Percentiles rank a stretch among this genome's conserved stretches.
Evolutionary conservation across 768 basidiomycete species (phyloP).

Genomic region (Tricholoma saponaceum): DNA sequence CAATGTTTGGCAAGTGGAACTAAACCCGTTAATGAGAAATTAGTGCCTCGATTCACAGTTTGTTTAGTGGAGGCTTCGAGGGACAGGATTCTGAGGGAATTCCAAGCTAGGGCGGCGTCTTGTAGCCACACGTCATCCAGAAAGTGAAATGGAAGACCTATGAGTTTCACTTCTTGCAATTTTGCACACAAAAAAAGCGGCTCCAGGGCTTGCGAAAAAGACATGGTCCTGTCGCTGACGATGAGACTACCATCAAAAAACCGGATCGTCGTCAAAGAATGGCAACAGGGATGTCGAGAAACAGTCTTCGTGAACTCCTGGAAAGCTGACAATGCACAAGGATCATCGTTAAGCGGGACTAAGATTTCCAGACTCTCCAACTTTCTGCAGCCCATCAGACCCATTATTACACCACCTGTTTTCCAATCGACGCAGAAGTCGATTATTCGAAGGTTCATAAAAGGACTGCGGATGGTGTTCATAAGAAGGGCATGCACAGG

Average conservation of each 20-base stretch:
- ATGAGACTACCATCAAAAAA: too few species aligned
- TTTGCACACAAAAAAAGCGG: not conserved
- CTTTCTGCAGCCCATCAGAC: too few species aligned
- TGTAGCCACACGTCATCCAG: not conserved
- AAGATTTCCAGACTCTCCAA: too few species aligned
- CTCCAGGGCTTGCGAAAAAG: not conserved
- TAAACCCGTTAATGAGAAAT: not conserved
- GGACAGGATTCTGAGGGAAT: not conserved
- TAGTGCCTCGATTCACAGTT: not conserved
- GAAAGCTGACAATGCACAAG: not conserved
- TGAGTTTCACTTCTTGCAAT: not conserved
- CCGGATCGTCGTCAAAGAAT: too few species aligned
- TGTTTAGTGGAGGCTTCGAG: not conserved
- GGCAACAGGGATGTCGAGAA: too few species aligned
- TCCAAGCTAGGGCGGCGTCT: not conserved
- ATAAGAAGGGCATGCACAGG: too few species aligned
- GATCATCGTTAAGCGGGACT: too few species aligned
- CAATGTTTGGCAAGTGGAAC: not conserved
- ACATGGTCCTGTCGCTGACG: too few species aligned
- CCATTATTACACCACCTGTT: not conserved
- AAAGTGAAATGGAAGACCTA: not conserved
- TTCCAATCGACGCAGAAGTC: not conserved
- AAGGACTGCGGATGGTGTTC: not conserved
- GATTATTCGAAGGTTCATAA: not conserved
- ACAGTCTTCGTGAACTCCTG: too few species aligned